Base-by-base conservation (phyloP, 2,329 filamentous ascomycete species). In the Cladosporium austrohemisphaericum region DNA sequence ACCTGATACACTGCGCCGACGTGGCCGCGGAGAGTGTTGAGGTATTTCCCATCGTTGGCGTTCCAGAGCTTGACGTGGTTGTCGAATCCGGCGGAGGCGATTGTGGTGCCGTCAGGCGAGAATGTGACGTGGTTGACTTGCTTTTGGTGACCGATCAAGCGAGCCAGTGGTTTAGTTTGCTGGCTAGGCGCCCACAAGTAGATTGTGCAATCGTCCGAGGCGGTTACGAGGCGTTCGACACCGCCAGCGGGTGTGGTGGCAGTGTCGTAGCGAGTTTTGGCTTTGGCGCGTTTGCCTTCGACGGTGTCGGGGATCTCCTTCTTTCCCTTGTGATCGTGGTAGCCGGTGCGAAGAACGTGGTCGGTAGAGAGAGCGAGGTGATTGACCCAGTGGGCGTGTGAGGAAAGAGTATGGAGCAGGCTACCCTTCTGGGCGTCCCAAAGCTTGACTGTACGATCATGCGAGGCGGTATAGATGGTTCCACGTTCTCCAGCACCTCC, bases 101-200 rank as follows among this genome's bases (percentile, higher is more conserved):
- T 90, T 51, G 92, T 78, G 7, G 81, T 77, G 26, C 90, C 92
- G 63, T 97, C 91, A 0, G 92, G 90, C 1, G 89, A 95, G 70
- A 97, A 97, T 0, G 85, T 86, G 40, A 97, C 91, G 65, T 96
- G 88, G 67, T 97, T 96, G 58, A 97, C 91, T 64, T 92, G 88
- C 71, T 97, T 97, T 67, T 96, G 89, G 63, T 98, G 93, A 2
- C 93, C 93, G n/a, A 89, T 71, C 71, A 97, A 79, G 26, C 90
- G 78, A n/a, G 88, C 86, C 3, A 97, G 75, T 1, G 92, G 91
- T 67, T 97, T 96, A 6, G 77, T 87, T 3, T 85, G 84, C 35
- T 76, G 77, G 8, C 83, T 76, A 0, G 91, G 91, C 52, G 94
- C 88, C 92, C 92, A 98, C 6, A 98, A 78, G 65, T 90, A 95